Evolutionary conservation across 768 basidiomycete species (phyloP).

Genomic region (Termitomyces sp.): DNA sequence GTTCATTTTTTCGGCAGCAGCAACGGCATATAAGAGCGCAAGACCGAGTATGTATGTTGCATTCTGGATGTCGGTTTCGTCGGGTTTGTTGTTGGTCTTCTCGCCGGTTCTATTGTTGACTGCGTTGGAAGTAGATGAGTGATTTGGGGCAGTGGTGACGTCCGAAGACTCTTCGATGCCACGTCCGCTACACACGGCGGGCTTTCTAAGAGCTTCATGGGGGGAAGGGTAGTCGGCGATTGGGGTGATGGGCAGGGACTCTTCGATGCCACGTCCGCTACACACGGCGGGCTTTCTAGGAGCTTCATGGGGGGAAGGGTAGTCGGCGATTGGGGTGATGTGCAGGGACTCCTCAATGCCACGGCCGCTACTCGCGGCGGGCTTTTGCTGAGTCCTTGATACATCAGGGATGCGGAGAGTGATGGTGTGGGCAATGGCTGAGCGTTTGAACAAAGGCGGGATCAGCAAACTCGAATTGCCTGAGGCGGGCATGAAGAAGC

Average conservation of each 20-base stretch:
- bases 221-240: not conserved
- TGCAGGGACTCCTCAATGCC: not conserved
- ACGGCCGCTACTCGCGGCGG: not conserved
- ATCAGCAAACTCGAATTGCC: not conserved
- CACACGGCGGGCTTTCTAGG: not conserved
- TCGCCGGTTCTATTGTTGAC: not conserved
- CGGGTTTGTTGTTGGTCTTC: not conserved
- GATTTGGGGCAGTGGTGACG: not conserved
- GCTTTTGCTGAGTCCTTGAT: not conserved
- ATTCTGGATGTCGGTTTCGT: no score
- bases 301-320: not conserved
- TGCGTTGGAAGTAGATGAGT: not conserved
- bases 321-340: not conserved
- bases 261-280: not conserved
- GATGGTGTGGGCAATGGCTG: not conserved
- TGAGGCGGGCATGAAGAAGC: not conserved
- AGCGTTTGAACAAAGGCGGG: not conserved
- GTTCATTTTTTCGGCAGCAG: not conserved
- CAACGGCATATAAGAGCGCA: not conserved
- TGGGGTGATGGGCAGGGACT: not conserved
- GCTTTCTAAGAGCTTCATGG: not conserved
- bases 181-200: not conserved
- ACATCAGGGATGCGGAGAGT: not conserved
- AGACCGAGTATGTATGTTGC: not conserved
- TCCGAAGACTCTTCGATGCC: not conserved